A percentile compares a stretch with the other conserved stretches of the same genome.
phyloP scores from a whole-genome alignment of 1,284 basidiomycete species.

The Sanghuangporus sanghuang region DNA sequence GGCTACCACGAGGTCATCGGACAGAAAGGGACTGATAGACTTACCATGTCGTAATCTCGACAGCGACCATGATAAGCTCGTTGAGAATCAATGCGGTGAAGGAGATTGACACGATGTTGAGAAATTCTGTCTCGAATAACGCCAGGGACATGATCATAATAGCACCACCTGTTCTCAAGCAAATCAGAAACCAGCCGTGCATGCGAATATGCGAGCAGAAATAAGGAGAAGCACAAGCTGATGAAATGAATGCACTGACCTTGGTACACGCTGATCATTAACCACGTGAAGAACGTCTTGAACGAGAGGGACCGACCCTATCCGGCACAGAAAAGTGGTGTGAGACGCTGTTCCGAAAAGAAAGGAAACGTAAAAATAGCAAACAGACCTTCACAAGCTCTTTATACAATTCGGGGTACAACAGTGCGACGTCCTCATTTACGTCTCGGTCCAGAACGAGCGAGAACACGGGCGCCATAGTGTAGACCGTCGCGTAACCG shows the following conservation, averaged over 20 bases:
- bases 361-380: not conserved
- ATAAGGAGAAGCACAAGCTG: too few relatives aligned
- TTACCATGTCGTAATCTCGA: conserved; percentile 96
- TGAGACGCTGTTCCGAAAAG: not conserved
- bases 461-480: conserved; percentile 98
- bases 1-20: not conserved
- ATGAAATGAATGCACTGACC: conserved; percentile 40
- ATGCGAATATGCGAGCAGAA: not conserved
- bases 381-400: conserved; percentile 83
- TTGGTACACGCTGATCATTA: conserved; percentile 97
- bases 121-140: conserved; percentile 95
- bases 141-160: conserved; percentile 98
- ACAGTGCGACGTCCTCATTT: conserved; percentile 89
- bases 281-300: conserved; percentile 98
- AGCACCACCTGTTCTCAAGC: conserved; percentile 63
- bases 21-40: conserved; percentile 21
- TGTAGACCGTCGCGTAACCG: conserved; percentile 97
- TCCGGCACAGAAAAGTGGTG: conserved; percentile 10
- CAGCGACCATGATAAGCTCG: conserved; percentile 97
- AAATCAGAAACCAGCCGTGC: not conserved
- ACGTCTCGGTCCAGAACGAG: conserved; percentile 95
- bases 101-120: conserved; percentile 97
- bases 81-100: conserved; percentile 96
- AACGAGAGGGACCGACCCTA: conserved; percentile 89
- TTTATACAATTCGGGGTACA: conserved; percentile 98